Base-by-base conservation (phyloP, 768 basidiomycete genomes). In the Lactifluus rugatus region DNA sequence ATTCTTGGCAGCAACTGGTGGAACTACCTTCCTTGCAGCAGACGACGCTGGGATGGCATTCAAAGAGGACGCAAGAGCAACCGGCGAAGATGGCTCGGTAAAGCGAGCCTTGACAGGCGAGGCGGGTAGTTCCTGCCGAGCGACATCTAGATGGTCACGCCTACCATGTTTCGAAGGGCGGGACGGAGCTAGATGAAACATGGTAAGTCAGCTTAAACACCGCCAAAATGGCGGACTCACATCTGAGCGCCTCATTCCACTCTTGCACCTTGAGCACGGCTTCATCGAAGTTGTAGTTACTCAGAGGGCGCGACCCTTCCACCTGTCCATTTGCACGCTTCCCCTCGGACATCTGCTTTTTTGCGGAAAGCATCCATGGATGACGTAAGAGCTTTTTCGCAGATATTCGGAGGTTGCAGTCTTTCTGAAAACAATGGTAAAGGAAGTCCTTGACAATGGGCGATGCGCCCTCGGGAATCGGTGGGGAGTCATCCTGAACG, bases 361-460 rank as follows among this genome's bases (percentile, higher is more conserved):
- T 80, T 1, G 91, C 84, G 0, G 87, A 79, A 13, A 85, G 74
- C 93, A 99, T 98, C 96, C 96, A 99, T 23, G 93, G 91, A 67
- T 99, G 96, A 66, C 79, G 79, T 21, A 96, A 74, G 19, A 99
- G 76, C 73, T 97, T 97, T 73, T 88, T 89, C 6, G 95, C 96
- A 0, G 89, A 87, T 65, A 98, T 87, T 21, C 96, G 87, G 28
- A 99, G 77, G 72, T 97, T 95, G 62, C 84, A 84, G 67, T 98
- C 95, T 72, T 98, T 98, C 76, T 98, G 95, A 71, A 99, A 99
- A 67, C 96, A 98, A 59, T 96, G 93, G 65, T 90, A 89, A 14
- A 98, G 76, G 66, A 99, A 99, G 71, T 98, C 93, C 66, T 95
- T 91, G 62, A 96, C 94, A 60, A 94, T 88, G 0, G 93, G 90